Base-by-base conservation (phyloP, 192 early-diverging fungal species). In the Gigaspora rosea region DNA sequence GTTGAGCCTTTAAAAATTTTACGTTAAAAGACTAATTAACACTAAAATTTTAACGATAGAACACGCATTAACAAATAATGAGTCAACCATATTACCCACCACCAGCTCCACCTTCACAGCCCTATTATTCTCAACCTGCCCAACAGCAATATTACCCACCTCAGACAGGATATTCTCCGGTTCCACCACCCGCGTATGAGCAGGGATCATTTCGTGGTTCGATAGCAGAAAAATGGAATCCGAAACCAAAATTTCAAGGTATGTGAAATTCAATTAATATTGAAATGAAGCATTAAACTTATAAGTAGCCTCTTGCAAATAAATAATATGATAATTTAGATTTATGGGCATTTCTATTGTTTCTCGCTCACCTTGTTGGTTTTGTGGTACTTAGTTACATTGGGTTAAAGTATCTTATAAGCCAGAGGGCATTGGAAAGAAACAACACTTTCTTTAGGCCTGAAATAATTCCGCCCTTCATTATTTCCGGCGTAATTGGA, bases 401-500 rank as follows among this genome's bases (percentile, higher is more conserved):
- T 69, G 73, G 80, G 9, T 80, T 82, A 63, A 80, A 66, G 48
- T 63, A 62, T 15, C 75, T 81, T 22, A 57, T 69, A 18, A 46
- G 36, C 27, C n/a, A 70, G 35, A 71, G 80, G 15, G 64, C 73
- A 75, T 54, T 72, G 32, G 77, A 18, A 49, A 77, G 54, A 79
- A 73, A 10, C 35, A 81, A 80, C 78, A 59, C 65, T 59, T 86
- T 85, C 76, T 88, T 82, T 78, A 84, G 72, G 61, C 84, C 77
- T 85, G 84, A 84, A 58, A 83, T 86, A 63, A 88, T 83, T 80
- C 82, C 80, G 62, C 82, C 84, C 77, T 87, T 77, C 82, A 83
- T 83, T 66, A 80, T 80, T 66, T 80, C 85, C 16, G 77, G 82
- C 32, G 71, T 86, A 8, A 72, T 81, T 35, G 85, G 85, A 27